A percentile compares a stretch with the other conserved stretches of the same genome.
phyloP scores from a whole-genome alignment of 352 stramenopile species.

The Globisporangium nodosum region DNA sequence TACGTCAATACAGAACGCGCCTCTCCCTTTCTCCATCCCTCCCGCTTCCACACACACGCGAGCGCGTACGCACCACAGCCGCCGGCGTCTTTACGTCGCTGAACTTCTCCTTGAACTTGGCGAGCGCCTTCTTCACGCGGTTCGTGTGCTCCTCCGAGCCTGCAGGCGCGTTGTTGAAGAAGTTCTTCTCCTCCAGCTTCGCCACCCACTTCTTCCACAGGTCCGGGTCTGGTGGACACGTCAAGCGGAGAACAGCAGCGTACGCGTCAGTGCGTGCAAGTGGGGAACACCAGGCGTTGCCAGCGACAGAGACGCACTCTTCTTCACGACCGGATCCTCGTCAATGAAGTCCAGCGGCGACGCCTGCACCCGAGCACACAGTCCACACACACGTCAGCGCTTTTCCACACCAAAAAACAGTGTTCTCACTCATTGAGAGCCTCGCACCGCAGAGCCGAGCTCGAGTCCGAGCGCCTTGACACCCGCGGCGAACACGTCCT shows the following conservation, averaged over 20 bases:
- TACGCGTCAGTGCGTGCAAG: background rate
- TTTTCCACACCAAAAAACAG: too few relatives aligned
- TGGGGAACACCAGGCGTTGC: background rate
- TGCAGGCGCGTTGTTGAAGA: conserved; percentile 57
- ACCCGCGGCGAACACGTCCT: conserved; percentile 68
- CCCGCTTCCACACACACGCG: background rate
- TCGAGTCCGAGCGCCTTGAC: conserved; percentile 56
- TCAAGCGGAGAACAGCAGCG: background rate
- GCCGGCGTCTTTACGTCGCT: conserved; percentile 48
- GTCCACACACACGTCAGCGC: background rate
- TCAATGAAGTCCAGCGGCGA: conserved; percentile 24
- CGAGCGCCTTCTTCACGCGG: conserved; percentile 66
- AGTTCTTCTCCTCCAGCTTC: conserved; percentile 83
- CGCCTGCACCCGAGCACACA: conserved; percentile 1
- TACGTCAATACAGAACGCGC: background rate
- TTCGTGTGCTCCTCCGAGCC: conserved; percentile 59
- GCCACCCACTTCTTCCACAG: conserved; percentile 86
- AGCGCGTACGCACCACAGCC: conserved; percentile 18
- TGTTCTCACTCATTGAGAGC: background rate
- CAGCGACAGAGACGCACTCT: conserved; percentile 32
- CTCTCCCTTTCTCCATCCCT: background rate
- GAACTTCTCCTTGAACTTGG: conserved; percentile 87
- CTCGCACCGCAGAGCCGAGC: conserved; percentile 19
- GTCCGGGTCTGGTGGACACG: conserved; percentile 46
- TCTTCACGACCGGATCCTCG: conserved; percentile 66